Percentiles rank a stretch among this genome's conserved stretches.
phyloP scores from a whole-genome alignment of 345 rosid species.

The Euphorbia pulcherrima region DNA sequence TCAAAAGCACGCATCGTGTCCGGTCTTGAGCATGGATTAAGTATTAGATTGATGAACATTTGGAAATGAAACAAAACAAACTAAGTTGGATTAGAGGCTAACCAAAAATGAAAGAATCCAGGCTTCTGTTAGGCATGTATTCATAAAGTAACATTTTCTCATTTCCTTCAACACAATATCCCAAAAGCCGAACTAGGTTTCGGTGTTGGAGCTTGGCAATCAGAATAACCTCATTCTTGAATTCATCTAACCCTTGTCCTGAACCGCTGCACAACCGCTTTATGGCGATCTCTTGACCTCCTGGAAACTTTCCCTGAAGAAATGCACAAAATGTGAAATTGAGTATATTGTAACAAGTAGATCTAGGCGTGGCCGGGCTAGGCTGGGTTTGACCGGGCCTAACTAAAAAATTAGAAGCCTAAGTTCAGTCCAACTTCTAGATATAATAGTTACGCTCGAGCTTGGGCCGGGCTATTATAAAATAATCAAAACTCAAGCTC shows the following conservation, averaged over 20 bases:
- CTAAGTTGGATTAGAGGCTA: constrained; percentile 8
- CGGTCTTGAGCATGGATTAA: not conserved
- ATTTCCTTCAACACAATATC: constrained; percentile 41
- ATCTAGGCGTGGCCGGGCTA: too few species aligned
- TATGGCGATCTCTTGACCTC: constrained; percentile 51
- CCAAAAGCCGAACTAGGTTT: constrained; percentile 52
- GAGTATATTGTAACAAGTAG: not conserved
- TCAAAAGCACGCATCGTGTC: not conserved
- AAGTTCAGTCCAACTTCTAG: too few species aligned
- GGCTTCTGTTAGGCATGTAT: constrained; percentile 58
- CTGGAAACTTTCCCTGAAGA: constrained; percentile 41
- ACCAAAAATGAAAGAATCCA: constrained; percentile 57
- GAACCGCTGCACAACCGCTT: constrained; percentile 56
- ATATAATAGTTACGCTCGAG: too few species aligned
- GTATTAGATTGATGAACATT: not conserved
- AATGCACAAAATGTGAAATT: not conserved
- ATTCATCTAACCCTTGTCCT: constrained; percentile 58
- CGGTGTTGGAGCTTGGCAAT: constrained; percentile 58
- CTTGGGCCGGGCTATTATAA: too few species aligned
- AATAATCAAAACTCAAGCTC: too few species aligned
- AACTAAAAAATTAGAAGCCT: too few species aligned
- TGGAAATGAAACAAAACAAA: not conserved
- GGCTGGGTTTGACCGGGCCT: too few species aligned
- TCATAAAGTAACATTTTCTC: constrained; percentile 57
- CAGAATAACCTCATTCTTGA: constrained; percentile 50